Conservation (phyloP, 2,329 filamentous ascomycete species). For the Exophiala sp. region DNA sequence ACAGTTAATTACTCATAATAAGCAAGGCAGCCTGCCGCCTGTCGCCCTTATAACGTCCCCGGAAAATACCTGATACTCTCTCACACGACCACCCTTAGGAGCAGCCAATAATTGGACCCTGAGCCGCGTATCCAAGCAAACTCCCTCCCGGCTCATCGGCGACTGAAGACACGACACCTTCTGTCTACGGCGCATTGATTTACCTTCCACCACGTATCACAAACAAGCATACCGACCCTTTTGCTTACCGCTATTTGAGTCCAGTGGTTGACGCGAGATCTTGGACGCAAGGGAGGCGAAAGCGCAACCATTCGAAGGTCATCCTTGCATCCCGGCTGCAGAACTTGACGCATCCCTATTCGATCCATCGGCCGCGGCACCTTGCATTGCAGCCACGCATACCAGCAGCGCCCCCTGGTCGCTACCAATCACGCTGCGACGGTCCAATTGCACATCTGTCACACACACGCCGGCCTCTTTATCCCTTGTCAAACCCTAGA, state of each 20-base stretch:
- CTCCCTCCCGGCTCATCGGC: no score
- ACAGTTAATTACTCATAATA: no score
- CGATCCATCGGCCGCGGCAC: slow-evolving; percentile 26
- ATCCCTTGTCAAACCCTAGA: slow-evolving; percentile 16
- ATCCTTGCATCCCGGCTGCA: slow-evolving; percentile 11
- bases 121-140: no score
- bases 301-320: slow-evolving; percentile 9
- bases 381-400: slow-evolving; percentile 29
- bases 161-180: no score
- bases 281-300: slow-evolving; percentile 26
- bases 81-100: no score
- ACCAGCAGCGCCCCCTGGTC: slow-evolving; percentile 17
- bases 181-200: background rate
- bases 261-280: slow-evolving; percentile 18
- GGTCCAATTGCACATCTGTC: slow-evolving; percentile 7
- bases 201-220: background rate
- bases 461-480: slow-evolving; percentile 2
- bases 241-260: slow-evolving; percentile 28
- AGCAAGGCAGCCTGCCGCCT: no score
- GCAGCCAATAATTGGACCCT: no score
- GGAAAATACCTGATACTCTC: no score
- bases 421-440: slow-evolving; percentile 19
- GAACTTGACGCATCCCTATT: slow-evolving; percentile 17
- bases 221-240: background rate
- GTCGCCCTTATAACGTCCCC: no score